Conservation (phyloP, 345 rosid genomes). For the Ceriops decandra region DNA sequence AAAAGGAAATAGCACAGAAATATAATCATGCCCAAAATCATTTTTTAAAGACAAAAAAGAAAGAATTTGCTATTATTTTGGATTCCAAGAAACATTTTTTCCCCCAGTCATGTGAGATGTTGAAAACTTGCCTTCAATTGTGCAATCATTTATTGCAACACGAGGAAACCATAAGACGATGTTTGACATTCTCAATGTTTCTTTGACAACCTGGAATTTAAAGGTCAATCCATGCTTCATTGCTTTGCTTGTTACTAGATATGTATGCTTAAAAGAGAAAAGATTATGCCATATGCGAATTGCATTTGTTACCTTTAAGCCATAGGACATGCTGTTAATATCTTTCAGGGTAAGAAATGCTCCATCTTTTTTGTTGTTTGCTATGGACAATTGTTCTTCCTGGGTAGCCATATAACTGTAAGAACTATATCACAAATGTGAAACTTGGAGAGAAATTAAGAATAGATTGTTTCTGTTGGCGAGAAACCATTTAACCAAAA, state of each 20-base stretch:
- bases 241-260: neutral
- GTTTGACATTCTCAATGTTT: conserved; percentile 62
- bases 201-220: conserved; percentile 51
- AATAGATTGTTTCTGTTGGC: neutral
- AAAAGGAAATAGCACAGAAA: neutral
- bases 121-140: conserved; percentile 46
- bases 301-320: conserved; percentile 36
- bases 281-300: neutral
- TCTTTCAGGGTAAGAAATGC: conserved; percentile 40
- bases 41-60: too few species aligned
- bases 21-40: neutral
- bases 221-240: neutral
- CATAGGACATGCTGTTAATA: conserved; percentile 48
- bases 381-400: conserved; percentile 47
- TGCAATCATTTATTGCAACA: conserved; percentile 45
- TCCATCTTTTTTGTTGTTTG: conserved; percentile 31
- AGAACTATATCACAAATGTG: neutral
- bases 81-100: neutral
- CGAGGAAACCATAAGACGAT: conserved; percentile 59
- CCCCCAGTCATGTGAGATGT: neutral
- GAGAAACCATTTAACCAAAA: too few species aligned
- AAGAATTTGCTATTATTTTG: neutral
- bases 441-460: neutral
- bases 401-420: conserved; percentile 16
- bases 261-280: neutral